Evolutionary conservation across 2,329 filamentous ascomycete genomes (phyloP), one percentile per base, ranked within the genome.

Genomic region (Iodosphaeria phyllophila): DNA sequence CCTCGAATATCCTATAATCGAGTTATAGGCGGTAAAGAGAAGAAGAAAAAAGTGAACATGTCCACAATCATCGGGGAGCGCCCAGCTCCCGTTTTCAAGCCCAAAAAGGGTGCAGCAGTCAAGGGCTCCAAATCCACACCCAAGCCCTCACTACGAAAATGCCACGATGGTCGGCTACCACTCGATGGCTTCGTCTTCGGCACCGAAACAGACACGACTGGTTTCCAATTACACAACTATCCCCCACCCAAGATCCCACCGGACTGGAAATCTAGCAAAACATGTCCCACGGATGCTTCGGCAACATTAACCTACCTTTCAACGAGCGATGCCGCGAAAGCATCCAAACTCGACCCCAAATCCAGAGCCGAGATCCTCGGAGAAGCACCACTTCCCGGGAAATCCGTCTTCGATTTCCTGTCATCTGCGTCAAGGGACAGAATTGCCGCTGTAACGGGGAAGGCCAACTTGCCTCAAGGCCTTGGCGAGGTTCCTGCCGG

Each of bases 331-430:
- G 77, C 76, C 2, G 82, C 83, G 6, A 84, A 74, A 46, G 57
- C 67, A 3, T 89, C 80, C 0, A 68, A 60, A 1, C 60, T 92
- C 6, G 71, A 92, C 43, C 73, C 80, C 1, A 74, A 69, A 40
- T 60, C 74, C 20, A 70, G 89, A 32, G 84, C 83, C 8, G 70
- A 70, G 4, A 58, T 92, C 1, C 60, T 95, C 2, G 84, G 84
- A 18, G 86, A 93, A 51, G 59, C 67, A 19, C 64, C 69, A 18
- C 56, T 95, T 1, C 84, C 84, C 0, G 80, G 82, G 1, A 93
- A 95, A 52, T 95, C 89, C 0, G 73, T 98, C 3, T 98, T 95
- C 46, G 84, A 95, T 49, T 98, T 78, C 47, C 63, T 98, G 35
- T 78, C 78, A 0, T 60, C 79, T 0, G 64, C 76, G 17, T 70